Evolutionary conservation across 306 rosid genomes (phyloP).

Genomic region (Cucurbita ficifolia): DNA sequence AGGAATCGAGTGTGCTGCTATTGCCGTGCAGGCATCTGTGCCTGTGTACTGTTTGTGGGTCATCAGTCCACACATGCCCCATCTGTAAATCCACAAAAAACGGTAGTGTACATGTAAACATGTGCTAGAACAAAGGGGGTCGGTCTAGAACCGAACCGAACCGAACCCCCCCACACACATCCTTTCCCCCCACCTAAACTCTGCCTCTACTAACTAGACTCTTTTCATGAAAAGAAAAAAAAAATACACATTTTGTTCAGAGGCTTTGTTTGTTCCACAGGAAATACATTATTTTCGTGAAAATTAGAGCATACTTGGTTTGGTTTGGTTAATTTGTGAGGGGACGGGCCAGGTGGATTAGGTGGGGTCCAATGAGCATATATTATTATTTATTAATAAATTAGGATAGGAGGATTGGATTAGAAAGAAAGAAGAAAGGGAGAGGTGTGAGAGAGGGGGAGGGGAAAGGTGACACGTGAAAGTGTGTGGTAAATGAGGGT

Average conservation of each 20-base stretch:
- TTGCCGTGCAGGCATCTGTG: slow-evolving; percentile 92
- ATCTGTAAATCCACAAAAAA: slow-evolving; percentile 70
- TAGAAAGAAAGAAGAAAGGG: slow-evolving; percentile 36
- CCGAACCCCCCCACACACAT: no score
- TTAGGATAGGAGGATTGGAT: no score
- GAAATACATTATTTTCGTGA: no score
- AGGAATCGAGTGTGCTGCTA: slow-evolving; percentile 71
- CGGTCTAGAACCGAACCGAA: no score
- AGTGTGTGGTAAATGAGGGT: slow-evolving; percentile 91
- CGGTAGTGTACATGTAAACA: slow-evolving; percentile 64
- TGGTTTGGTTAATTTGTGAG: no score
- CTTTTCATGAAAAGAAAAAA: no score
- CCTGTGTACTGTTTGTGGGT: slow-evolving; percentile 64
- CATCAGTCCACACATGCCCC: slow-evolving; percentile 63
- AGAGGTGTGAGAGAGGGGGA: slow-evolving; percentile 43
- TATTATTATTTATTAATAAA: no score
- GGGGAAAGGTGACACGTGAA: slow-evolving; percentile 66
- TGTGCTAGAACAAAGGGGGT: neutral
- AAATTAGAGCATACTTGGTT: no score
- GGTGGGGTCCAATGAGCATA: neutral
- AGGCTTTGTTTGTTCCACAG: no score
- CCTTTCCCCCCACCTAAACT: no score
- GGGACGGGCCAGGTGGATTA: neutral
- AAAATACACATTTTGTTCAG: no score
- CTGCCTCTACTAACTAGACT: neutral